Evolutionary conservation across 805 yeast genomes (phyloP).

Genomic region (Nakazawaea ernobii): DNA sequence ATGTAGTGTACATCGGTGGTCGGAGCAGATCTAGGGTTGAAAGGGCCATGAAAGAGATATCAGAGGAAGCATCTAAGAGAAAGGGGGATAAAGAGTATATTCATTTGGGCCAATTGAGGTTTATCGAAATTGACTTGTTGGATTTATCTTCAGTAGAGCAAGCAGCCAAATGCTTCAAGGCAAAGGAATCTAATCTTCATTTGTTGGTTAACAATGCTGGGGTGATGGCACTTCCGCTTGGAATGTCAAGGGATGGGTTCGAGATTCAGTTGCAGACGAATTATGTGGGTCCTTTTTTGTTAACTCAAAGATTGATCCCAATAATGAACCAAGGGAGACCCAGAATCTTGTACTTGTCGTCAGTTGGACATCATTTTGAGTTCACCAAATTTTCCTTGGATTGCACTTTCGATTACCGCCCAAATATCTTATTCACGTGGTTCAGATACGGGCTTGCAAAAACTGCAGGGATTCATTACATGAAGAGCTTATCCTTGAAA

Average conservation of each 20-base stretch:
- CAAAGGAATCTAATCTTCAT: slow-evolving; percentile 46
- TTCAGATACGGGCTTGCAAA: slow-evolving; percentile 74
- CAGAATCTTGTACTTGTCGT: slow-evolving; percentile 57
- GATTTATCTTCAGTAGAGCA: slow-evolving; percentile 38
- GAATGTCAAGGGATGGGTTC: slow-evolving; percentile 59
- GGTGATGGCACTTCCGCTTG: slow-evolving; percentile 68
- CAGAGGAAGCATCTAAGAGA: slow-evolving; percentile 43
- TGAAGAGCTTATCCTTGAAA: slow-evolving; percentile 55
- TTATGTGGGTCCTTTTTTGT: slow-evolving; percentile 67
- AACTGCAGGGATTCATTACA: slow-evolving; percentile 70
- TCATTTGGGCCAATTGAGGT: slow-evolving; percentile 44
- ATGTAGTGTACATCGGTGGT: slow-evolving; percentile 68
- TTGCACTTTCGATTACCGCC: slow-evolving; percentile 47
- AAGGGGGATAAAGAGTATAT: slow-evolving; percentile 16
- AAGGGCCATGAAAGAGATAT: slow-evolving; percentile 51
- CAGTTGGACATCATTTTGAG: slow-evolving; percentile 58
- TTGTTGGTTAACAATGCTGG: slow-evolving; percentile 76
- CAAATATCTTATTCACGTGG: slow-evolving; percentile 71
- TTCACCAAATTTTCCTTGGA: slow-evolving; percentile 41
- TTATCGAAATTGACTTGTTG: slow-evolving; percentile 50
- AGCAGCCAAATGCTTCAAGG: slow-evolving; percentile 42
- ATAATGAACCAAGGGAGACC: slow-evolving; percentile 36
- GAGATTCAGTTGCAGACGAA: slow-evolving; percentile 80
- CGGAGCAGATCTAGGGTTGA: slow-evolving; percentile 51
- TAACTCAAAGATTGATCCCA: slow-evolving; percentile 57